Conservation (phyloP, 2,329 filamentous ascomycete genomes). For the Tolypocladium cylindrosporum region DNA sequence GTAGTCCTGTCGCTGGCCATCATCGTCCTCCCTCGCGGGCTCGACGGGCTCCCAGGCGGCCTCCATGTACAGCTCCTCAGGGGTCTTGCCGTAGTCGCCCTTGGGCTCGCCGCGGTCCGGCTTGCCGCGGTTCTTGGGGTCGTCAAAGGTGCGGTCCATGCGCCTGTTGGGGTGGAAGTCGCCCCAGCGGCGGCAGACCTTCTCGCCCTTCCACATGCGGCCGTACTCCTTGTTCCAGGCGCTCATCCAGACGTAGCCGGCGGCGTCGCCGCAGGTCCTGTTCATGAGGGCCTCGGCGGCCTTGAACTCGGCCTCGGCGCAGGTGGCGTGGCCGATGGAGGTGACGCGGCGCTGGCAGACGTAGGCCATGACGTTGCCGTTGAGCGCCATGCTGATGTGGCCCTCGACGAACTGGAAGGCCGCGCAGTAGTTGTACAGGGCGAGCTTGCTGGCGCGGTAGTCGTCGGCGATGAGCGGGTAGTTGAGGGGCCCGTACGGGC, state of each 20-base stretch:
- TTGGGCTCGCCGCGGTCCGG: background rate
- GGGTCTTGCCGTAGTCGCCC: background rate
- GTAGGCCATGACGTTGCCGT: constrained; percentile 5
- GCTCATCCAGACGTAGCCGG: background rate
- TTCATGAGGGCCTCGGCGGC: constrained; percentile 4
- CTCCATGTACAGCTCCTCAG: background rate
- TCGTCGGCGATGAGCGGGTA: constrained; percentile 2
- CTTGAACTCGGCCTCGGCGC: constrained; percentile 6
- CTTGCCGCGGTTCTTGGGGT: background rate
- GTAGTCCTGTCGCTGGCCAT: background rate
- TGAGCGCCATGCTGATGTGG: constrained; percentile 4
- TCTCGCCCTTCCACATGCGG: constrained; percentile 2
- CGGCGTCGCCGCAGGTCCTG: constrained; percentile 3
- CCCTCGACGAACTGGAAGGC: background rate
- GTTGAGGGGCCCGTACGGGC: background rate
- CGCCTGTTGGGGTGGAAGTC: background rate
- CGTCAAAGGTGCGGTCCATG: background rate
- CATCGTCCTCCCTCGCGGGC: background rate
- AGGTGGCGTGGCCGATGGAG: background rate
- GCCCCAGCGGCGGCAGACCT: background rate
- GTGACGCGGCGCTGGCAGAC: constrained; percentile 2
- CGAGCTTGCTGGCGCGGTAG: constrained; percentile 4
- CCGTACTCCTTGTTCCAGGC: constrained; percentile 5
- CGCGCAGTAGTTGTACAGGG: constrained; percentile 5
- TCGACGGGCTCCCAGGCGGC: background rate